phyloP scores from a whole-genome alignment of 2,329 filamentous ascomycete genomes.

The Sporothrix pseudoabietina region DNA sequence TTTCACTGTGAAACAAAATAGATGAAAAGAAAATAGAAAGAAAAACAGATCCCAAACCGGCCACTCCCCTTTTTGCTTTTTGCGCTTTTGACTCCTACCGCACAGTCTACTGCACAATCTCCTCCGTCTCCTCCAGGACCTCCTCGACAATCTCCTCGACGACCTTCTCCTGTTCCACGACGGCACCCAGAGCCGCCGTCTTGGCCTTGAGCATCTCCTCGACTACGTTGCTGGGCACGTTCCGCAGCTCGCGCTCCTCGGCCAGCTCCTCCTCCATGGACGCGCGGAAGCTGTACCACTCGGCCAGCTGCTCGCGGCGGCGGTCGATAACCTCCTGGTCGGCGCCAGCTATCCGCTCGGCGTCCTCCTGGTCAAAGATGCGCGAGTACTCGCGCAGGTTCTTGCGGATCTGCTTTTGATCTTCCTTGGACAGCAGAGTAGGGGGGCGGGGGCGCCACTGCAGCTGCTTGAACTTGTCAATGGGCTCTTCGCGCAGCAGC shows the following conservation, averaged over 20 bases:
- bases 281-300: conserved; percentile 86
- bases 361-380: conserved; percentile 92
- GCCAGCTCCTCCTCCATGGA: conserved; percentile 69
- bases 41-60: neutral
- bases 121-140: conserved; percentile 82
- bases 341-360: conserved; percentile 88
- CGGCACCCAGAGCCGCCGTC: conserved; percentile 55
- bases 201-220: conserved; percentile 63
- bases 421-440: conserved; percentile 91
- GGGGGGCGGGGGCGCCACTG: conserved; percentile 89
- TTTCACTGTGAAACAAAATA: neutral
- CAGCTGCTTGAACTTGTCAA: conserved; percentile 98
- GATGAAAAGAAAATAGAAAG: neutral
- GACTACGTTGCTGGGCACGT: conserved; percentile 66
- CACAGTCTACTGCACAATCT: conserved; percentile 53
- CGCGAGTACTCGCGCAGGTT: conserved; percentile 96
- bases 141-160: conserved; percentile 91
- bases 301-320: conserved; percentile 76
- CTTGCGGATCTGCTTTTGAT: conserved; percentile 97
- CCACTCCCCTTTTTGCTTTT: neutral
- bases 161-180: conserved; percentile 71
- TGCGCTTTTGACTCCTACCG: neutral
- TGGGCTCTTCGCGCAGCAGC: conserved; percentile 82
- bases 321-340: conserved; percentile 92
- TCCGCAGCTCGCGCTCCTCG: conserved; percentile 69